Percentiles rank a stretch among this genome's conserved stretches.
Conservation (phyloP, 352 stramenopile species). For the Pilasporangium apinafurcum region DNA sequence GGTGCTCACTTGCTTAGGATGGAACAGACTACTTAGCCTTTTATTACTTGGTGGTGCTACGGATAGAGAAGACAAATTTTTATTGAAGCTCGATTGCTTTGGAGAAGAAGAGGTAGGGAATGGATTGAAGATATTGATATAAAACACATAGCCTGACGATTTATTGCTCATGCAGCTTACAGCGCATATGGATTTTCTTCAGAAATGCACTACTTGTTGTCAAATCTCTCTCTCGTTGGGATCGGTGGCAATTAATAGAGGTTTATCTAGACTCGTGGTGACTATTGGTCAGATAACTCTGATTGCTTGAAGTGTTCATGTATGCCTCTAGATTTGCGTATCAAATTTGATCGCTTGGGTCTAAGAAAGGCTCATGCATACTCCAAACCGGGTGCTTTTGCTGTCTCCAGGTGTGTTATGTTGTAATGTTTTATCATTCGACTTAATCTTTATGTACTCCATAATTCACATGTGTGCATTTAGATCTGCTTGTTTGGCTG, state of each 20-base stretch:
- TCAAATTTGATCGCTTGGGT: constrained; percentile 57
- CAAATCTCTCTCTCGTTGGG: constrained; percentile 48
- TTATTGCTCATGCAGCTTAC: constrained; percentile 17
- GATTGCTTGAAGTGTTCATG: background rate
- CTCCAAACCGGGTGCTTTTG: constrained; percentile 21
- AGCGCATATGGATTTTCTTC: constrained; percentile 44
- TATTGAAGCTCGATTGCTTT: constrained; percentile 48
- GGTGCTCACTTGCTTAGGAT: too few species aligned
- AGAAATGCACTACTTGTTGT: constrained; percentile 16
- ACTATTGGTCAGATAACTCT: background rate
- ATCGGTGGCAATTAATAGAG: constrained; percentile 37
- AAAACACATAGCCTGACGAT: background rate
- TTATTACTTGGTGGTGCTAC: background rate
- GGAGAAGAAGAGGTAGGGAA: constrained; percentile 34
- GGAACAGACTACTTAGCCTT: background rate
- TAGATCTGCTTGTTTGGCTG: constrained; percentile 19
- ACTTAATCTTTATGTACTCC: background rate
- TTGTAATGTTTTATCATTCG: too few species aligned
- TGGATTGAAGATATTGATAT: background rate
- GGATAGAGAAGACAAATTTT: constrained; percentile 18
- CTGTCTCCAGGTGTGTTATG: constrained; percentile 22
- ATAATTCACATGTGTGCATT: constrained; percentile 1
- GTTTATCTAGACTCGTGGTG: constrained; percentile 5
- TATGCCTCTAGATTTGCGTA: constrained; percentile 28
- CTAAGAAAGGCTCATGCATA: constrained; percentile 35